Evolutionary conservation across 441 rosid genomes (phyloP).

Genomic region (Adansonia rubrostipa): DNA sequence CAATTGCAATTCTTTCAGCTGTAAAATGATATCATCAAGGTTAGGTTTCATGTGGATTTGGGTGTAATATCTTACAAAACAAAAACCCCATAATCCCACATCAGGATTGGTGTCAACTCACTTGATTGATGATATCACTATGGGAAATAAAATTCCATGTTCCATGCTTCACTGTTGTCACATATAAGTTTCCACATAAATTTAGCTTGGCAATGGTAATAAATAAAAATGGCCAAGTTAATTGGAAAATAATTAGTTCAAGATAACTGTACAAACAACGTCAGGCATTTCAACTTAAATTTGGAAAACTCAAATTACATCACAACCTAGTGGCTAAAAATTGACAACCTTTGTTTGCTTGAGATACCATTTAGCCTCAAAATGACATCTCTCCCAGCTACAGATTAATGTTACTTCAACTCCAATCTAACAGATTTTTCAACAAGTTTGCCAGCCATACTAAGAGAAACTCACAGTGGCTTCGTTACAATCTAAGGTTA

Average conservation of each 20-base stretch:
- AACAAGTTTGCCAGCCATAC: slow-evolving; percentile 25
- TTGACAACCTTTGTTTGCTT: slow-evolving; percentile 2
- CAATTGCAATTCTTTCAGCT: neutral
- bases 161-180: neutral
- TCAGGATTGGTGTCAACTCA: too few species aligned
- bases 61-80: neutral
- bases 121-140: too few species aligned
- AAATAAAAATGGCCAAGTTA: neutral
- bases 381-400: slow-evolving; percentile 21
- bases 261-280: neutral
- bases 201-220: neutral
- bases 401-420: slow-evolving; percentile 10
- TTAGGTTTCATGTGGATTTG: neutral
- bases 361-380: neutral
- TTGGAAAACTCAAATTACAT: neutral
- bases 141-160: too few species aligned
- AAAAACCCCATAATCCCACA: too few species aligned
- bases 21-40: neutral
- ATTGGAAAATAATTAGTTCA: too few species aligned
- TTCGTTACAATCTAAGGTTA: slow-evolving; percentile 51
- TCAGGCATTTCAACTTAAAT: neutral
- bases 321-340: neutral
- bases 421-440: slow-evolving; percentile 21
- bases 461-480: slow-evolving; percentile 23
- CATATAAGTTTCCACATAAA: neutral